Percentiles rank a stretch among this genome's conserved stretches.
These are phyloP conservation scores for Areca catechu DNA, from an alignment of 176 grass and related monocot genomes.

Conservation along the genomic window DNA sequence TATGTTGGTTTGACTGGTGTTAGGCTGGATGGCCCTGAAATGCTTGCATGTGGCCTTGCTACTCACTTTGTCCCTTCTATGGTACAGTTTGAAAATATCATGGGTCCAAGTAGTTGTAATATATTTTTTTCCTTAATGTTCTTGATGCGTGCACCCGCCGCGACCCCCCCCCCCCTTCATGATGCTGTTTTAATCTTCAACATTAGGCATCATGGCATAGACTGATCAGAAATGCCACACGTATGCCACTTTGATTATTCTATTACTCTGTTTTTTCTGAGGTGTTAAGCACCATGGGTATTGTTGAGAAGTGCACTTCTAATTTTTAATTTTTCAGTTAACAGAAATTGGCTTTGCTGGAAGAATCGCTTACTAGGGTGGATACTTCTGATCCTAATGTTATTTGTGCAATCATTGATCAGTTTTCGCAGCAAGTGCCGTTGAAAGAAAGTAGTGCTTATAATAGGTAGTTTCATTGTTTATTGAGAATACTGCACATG, in stretches of 20 bases:
- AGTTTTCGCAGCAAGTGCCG: slow-evolving; percentile 51
- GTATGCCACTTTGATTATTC: too few species aligned
- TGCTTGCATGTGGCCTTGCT: slow-evolving; percentile 85
- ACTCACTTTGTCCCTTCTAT: slow-evolving; percentile 82
- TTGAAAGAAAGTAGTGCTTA: slow-evolving; percentile 62
- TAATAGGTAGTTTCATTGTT: slow-evolving; percentile 39
- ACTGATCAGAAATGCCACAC: too few species aligned
- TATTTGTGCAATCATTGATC: slow-evolving; percentile 67
- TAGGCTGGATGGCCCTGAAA: slow-evolving; percentile 81
- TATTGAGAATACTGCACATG: too few species aligned
- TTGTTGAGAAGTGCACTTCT: background rate
- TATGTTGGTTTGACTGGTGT: slow-evolving; percentile 83
- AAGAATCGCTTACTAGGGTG: slow-evolving; percentile 65
- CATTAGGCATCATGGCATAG: too few species aligned
- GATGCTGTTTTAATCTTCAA: too few species aligned
- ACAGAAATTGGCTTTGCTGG: slow-evolving; percentile 53
- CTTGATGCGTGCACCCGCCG: too few species aligned
- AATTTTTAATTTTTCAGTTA: slow-evolving; percentile 14
- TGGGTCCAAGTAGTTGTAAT: too few species aligned
- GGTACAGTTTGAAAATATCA: slow-evolving; percentile 24
- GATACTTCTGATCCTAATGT: slow-evolving; percentile 52
- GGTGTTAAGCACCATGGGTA: background rate
- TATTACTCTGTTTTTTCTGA: background rate
- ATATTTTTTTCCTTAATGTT: too few species aligned
- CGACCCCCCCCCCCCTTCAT: too few species aligned